phyloP scores from a whole-genome alignment of 2,329 filamentous ascomycete species.

The Beauveria asiatica region DNA sequence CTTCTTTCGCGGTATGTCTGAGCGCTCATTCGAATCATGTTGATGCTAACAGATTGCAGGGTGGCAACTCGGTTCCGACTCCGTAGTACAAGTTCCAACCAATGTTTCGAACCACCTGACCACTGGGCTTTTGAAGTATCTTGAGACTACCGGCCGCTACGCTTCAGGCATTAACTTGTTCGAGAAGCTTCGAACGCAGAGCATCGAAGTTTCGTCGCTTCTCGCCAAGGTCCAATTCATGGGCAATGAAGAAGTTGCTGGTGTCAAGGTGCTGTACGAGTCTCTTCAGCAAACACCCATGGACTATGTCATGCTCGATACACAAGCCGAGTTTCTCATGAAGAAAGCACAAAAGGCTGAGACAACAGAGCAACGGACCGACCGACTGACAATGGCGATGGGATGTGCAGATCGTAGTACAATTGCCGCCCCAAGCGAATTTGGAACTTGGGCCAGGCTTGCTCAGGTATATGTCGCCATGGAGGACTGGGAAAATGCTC shows the following conservation, averaged over 20 bases:
- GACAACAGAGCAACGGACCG: conserved; percentile 47
- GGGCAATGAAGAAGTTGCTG: conserved; percentile 95
- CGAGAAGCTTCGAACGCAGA: conserved; percentile 84
- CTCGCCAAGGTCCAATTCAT: conserved; percentile 86
- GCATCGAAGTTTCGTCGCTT: conserved; percentile 88
- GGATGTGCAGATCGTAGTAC: conserved; percentile 93
- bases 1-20: conserved; percentile 72
- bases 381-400: conserved; percentile 74
- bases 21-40: neutral
- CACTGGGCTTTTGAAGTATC: conserved; percentile 87
- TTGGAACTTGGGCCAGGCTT: conserved; percentile 89
- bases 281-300: conserved; percentile 87
- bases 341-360: conserved; percentile 61
- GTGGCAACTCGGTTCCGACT: conserved; percentile 93
- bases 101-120: conserved; percentile 94
- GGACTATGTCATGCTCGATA: conserved; percentile 95
- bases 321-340: conserved; percentile 85
- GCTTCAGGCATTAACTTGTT: conserved; percentile 96
- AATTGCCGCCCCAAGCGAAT: conserved; percentile 91
- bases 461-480: conserved; percentile 89
- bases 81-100: conserved; percentile 94
- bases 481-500: conserved; percentile 93
- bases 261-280: conserved; percentile 78
- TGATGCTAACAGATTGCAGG: conserved; percentile 39
- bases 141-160: conserved; percentile 89